Conservation (phyloP, 1,284 basidiomycete genomes). For the Gymnopus androsaceus region DNA sequence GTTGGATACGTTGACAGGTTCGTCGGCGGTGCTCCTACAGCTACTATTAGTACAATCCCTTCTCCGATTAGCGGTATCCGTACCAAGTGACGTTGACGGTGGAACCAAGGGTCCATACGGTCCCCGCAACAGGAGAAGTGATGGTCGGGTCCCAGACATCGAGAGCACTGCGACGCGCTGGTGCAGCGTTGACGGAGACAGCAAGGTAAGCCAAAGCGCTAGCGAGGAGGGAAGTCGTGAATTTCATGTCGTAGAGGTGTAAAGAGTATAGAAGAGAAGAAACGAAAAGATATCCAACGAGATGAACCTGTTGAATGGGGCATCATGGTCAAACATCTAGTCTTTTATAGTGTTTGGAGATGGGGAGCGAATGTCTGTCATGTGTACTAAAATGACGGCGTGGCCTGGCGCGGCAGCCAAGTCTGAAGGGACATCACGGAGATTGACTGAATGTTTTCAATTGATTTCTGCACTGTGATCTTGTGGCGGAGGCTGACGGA, state of each 20-base stretch:
- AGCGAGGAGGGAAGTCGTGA: conserved; percentile 8
- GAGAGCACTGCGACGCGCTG: background rate
- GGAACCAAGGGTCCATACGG: conserved; percentile 10
- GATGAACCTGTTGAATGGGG: background rate
- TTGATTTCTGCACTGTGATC: too few relatives aligned
- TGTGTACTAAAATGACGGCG: too few relatives aligned
- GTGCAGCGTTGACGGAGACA: background rate
- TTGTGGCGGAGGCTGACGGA: too few relatives aligned
- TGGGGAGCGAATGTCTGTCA: too few relatives aligned
- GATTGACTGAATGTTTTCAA: too few relatives aligned
- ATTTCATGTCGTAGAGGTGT: conserved; percentile 1
- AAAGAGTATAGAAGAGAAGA: background rate
- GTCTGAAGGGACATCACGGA: too few relatives aligned
- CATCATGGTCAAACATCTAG: background rate
- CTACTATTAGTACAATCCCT: background rate
- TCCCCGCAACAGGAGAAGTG: conserved; percentile 10
- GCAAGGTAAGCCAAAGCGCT: conserved; percentile 1
- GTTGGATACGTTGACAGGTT: conserved; percentile 7
- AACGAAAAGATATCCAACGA: background rate
- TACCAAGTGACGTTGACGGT: conserved; percentile 15
- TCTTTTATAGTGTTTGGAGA: conserved; percentile 6
- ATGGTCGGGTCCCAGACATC: conserved; percentile 16
- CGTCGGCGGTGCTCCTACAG: conserved; percentile 10
- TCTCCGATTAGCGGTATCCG: background rate
- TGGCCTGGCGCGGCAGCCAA: too few relatives aligned